Evolutionary conservation across 2,329 filamentous ascomycete genomes (phyloP), one percentile per base, ranked within the genome.

Genomic region (Xylaria arbuscula): DNA sequence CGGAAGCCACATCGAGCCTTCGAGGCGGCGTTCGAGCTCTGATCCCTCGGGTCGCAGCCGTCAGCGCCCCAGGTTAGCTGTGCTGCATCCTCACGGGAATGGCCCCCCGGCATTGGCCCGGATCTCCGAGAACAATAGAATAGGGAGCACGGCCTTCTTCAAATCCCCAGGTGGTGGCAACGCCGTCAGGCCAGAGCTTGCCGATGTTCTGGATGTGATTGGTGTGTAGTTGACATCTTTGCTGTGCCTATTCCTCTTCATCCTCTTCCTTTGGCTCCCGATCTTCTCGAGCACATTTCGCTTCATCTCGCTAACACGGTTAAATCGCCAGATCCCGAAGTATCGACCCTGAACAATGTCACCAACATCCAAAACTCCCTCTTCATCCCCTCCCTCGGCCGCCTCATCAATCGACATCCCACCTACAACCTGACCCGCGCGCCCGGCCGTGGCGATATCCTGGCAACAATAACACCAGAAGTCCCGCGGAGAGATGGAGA

Each of bases 311-410:
- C 55, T 57, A 19, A 57, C 38, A 45, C 7, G 24, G 34, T 9
- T 19, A 2, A 8, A 3, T 56, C 32, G 13, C 34, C 71, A 94
- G 93, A 97, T 74, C 93, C 93, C 50, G 92, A 97, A 81, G 90
- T 97, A 3, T 89, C 92, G 42, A 93, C 93, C 0, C 82, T 97
- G 3, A 93, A 92, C 0, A 95, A 93, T 15, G 86, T 97, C 10
- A 97, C 92, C 51, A 97, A 97, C 75, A 90, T 97, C 22, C 93
- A 97, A 76, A 97, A 97, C 78, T 96, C 93, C 0, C 87, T 97
- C 10, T 97, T 97, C 79, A 83, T 97, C 1, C 93, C 93, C 0
- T 90, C 94, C 72, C 83, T 97, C n/a, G 93, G 93, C 48, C 83
- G 85, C 67, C 89, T 89, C 73, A 74, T 97, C 58, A 96, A 97